phyloP scores from a whole-genome alignment of 352 stramenopile genomes.

The Phytophthora lateralis region DNA sequence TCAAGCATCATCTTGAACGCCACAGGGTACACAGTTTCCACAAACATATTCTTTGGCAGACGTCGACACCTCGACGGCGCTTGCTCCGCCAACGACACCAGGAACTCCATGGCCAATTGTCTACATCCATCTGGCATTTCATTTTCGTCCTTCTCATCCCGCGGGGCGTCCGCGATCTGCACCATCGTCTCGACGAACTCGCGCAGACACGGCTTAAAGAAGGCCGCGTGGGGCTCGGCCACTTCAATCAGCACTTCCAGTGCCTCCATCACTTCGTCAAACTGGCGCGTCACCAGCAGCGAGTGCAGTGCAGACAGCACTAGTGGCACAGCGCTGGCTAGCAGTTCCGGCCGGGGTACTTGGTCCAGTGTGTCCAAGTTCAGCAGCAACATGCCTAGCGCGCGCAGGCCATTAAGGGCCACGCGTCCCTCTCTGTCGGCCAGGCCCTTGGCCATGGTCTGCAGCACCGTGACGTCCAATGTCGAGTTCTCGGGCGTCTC shows the following conservation, averaged over 20 bases:
- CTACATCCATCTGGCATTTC: slow-evolving; percentile 68
- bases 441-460: slow-evolving; percentile 57
- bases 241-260: slow-evolving; percentile 87
- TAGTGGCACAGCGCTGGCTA: slow-evolving; percentile 54
- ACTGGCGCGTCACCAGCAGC: slow-evolving; percentile 55
- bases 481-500: slow-evolving; percentile 19
- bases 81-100: slow-evolving; percentile 82
- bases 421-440: slow-evolving; percentile 64
- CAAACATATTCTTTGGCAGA: slow-evolving; percentile 81
- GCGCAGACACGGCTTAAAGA: slow-evolving; percentile 66
- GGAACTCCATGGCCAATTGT: slow-evolving; percentile 85
- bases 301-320: slow-evolving; percentile 62
- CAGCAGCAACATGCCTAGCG: slow-evolving; percentile 76
- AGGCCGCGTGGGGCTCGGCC: slow-evolving; percentile 67
- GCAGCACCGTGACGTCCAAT: slow-evolving; percentile 59
- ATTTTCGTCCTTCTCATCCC: slow-evolving; percentile 31
- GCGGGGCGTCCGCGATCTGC: slow-evolving; percentile 57
- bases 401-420: slow-evolving; percentile 71
- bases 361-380: slow-evolving; percentile 70
- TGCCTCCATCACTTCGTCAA: slow-evolving; percentile 77
- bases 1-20: slow-evolving; percentile 89
- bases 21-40: slow-evolving; percentile 71
- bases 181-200: slow-evolving; percentile 79
- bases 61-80: slow-evolving; percentile 60
- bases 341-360: slow-evolving; percentile 55